Base-by-base conservation (phyloP, 805 yeast genomes). In the Starmerella bombicola region DNA sequence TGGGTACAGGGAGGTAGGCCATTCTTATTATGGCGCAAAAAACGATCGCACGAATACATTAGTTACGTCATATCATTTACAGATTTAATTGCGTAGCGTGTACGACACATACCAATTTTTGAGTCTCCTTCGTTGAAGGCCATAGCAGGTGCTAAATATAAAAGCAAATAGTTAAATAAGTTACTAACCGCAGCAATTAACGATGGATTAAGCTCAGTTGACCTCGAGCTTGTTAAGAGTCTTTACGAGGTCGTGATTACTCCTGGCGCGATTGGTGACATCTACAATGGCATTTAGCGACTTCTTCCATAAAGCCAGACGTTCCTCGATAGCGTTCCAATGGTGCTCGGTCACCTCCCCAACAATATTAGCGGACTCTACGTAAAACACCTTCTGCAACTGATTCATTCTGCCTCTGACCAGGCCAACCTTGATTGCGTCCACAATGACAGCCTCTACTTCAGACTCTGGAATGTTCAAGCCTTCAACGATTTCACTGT, bases 331-430 rank as follows among this genome's bases (percentile, higher is more conserved):
- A 3, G 36, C 38, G 40, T 55, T 47, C 70, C 70, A 65, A 41
- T 66, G 61, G 39, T 52, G 55, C 25, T 39, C 41, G n/a, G 56
- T 59, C 39, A 66, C 55, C 19, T 56, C 53, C 18, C 69, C 66
- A 16, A 63, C 51, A 13, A 57, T 49, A 16, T 54, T 42, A 24
- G 62, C 61, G 19, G 61, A 47, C 53, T 64, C 68, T 17, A 66
- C 53, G 36, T 51, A 49, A 45, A 66, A 61, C 35, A 46, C 47
- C 46, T 55, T 48, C 33, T 54, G 53, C 26, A 63, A 54, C 54
- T 66, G 70, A 44, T 62, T 56, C 56, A 66, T 58, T 41, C 67
- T 60, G 45, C 70, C 70, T 49, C 60, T 57, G 19, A 66, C 50
- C 15, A 66, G 58, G 5, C 65, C 65, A 3, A 65, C 64, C 41